These are phyloP conservation scores for Mortierella sp. DNA, from an alignment of 371 early-diverging fungal species.

Conservation along the genomic window DNA sequence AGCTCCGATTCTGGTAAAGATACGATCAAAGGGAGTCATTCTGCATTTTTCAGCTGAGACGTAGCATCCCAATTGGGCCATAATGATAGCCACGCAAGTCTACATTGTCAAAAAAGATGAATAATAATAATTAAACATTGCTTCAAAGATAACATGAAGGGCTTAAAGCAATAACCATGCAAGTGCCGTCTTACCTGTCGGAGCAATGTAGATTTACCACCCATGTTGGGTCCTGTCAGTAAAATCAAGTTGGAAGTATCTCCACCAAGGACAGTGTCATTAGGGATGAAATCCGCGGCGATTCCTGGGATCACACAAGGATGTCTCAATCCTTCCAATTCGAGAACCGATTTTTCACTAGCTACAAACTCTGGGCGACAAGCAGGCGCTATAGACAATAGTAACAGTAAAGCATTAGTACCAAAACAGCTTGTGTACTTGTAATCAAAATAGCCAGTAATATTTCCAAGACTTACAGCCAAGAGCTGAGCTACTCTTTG, in stretches of 20 bases:
- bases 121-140: slow-evolving; percentile 1
- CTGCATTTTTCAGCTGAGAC: slow-evolving; percentile 90
- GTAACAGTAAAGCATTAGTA: neutral
- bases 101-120: slow-evolving; percentile 31
- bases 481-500: slow-evolving; percentile 77
- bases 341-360: slow-evolving; percentile 71
- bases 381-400: slow-evolving; percentile 61
- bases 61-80: slow-evolving; percentile 99
- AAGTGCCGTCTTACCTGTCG: slow-evolving; percentile 73
- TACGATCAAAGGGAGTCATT: slow-evolving; percentile 94
- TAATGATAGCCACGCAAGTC: slow-evolving; percentile 96
- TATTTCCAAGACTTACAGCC: slow-evolving; percentile 69
- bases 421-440: no score
- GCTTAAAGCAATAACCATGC: neutral
- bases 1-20: slow-evolving; percentile 98
- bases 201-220: slow-evolving; percentile 97
- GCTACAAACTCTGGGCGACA: slow-evolving; percentile 87
- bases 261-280: slow-evolving; percentile 89
- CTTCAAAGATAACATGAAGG: slow-evolving; percentile 23
- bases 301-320: slow-evolving; percentile 82
- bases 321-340: slow-evolving; percentile 87
- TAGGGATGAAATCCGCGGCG: slow-evolving; percentile 91
- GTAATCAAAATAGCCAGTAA: no score
- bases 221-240: slow-evolving; percentile 98
- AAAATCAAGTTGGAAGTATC: slow-evolving; percentile 84